Conservation (phyloP, 495 filamentous ascomycete genomes). For the Chaetomium fimeti region DNA sequence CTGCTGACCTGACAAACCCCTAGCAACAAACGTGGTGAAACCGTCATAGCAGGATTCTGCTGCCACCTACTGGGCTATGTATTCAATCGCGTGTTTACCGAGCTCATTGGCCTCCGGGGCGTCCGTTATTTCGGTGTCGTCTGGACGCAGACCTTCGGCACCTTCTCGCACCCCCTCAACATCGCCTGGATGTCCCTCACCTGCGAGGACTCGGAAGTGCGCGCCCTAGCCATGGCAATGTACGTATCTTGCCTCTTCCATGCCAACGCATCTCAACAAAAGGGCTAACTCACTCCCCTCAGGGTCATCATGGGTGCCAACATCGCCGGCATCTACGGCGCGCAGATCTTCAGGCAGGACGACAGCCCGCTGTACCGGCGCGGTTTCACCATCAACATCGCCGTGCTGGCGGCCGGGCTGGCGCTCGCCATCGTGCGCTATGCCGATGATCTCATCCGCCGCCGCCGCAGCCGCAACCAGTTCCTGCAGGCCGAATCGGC, state of each 20-base stretch:
- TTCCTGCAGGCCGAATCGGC: neutral
- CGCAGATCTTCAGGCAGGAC: conserved; percentile 54
- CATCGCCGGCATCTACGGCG: conserved; percentile 53
- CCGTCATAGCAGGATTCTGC: conserved; percentile 30
- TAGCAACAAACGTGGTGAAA: conserved; percentile 37
- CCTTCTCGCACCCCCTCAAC: conserved; percentile 44
- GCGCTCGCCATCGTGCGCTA: conserved; percentile 28
- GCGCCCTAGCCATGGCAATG: conserved; percentile 44
- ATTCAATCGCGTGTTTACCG: conserved; percentile 40
- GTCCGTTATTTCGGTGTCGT: conserved; percentile 46
- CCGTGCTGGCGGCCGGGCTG: conserved; percentile 28
- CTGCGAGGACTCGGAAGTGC: conserved; percentile 36
- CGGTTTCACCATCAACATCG: conserved; percentile 34
- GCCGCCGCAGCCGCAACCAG: conserved; percentile 25
- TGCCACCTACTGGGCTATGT: conserved; percentile 42
- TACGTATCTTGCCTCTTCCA: conserved; percentile 33
- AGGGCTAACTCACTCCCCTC: conserved; percentile 21
- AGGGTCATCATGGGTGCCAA: conserved; percentile 58
- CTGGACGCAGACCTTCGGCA: conserved; percentile 55
- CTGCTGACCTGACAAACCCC: neutral
- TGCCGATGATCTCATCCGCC: conserved; percentile 34
- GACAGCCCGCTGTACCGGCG: conserved; percentile 22
- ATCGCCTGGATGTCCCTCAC: conserved; percentile 43
- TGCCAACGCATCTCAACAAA: neutral
- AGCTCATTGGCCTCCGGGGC: conserved; percentile 22